These are phyloP conservation scores for Rhizopogon vulgaris DNA, from an alignment of 768 basidiomycete genomes.

Conservation along the genomic window DNA sequence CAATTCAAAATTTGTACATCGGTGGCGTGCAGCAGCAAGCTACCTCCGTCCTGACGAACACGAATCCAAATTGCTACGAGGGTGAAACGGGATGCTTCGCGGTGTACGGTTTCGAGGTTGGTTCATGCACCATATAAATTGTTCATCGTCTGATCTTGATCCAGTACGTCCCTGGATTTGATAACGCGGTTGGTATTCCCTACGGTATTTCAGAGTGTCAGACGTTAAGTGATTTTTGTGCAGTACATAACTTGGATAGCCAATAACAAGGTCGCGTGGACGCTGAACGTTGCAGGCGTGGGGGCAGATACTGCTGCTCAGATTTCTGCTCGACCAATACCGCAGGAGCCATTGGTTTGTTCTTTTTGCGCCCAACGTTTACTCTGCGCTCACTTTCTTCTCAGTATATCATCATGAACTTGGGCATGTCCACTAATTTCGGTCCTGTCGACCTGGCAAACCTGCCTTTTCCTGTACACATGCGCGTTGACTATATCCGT, in stretches of 20 bases:
- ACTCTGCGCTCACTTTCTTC: neutral
- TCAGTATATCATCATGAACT: constrained; percentile 49
- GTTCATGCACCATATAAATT: constrained; percentile 8
- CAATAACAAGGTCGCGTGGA: constrained; percentile 66
- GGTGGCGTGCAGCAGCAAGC: constrained; percentile 76
- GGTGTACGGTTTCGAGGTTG: constrained; percentile 74
- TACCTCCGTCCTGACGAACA: constrained; percentile 64
- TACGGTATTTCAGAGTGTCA: neutral
- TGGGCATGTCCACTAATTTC: constrained; percentile 59
- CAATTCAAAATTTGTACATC: constrained; percentile 53
- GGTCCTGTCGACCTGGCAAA: constrained; percentile 49
- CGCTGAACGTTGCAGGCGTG: constrained; percentile 61
- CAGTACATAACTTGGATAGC: constrained; percentile 87
- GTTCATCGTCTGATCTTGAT: neutral
- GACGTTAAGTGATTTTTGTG: neutral
- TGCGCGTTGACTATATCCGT: constrained; percentile 53
- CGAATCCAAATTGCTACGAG: constrained; percentile 69
- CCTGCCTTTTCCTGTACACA: constrained; percentile 42
- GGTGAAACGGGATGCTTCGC: constrained; percentile 54
- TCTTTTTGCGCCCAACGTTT: neutral
- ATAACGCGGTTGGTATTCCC: constrained; percentile 46
- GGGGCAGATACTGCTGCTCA: constrained; percentile 52
- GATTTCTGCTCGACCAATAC: constrained; percentile 61
- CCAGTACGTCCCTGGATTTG: constrained; percentile 50
- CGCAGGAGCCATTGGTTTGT: constrained; percentile 83